Percentiles rank a stretch among this genome's conserved stretches.
These are phyloP conservation scores for Babesia ovata DNA, from an alignment of 169 alveolate species.

Conservation along the genomic window DNA sequence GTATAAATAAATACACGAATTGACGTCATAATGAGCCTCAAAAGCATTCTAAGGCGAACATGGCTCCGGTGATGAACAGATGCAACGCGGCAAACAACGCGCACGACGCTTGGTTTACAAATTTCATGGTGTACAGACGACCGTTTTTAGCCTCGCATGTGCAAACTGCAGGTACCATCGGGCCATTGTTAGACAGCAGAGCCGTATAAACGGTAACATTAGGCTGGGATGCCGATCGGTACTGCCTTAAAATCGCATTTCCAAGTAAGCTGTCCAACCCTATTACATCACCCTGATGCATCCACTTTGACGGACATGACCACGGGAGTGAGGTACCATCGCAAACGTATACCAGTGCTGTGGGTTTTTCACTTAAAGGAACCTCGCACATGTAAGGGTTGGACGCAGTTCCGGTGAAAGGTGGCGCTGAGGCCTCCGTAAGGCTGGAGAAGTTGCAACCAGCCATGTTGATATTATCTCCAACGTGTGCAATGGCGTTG, in stretches of 20 bases:
- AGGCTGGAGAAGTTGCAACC: too few species aligned
- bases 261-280: constrained; percentile 1
- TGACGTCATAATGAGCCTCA: neutral
- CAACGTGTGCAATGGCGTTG: too few species aligned
- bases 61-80: neutral
- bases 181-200: neutral
- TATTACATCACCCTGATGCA: constrained; percentile 2
- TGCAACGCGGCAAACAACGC: neutral
- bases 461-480: too few species aligned
- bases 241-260: neutral
- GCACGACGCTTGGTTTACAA: neutral
- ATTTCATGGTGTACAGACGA: neutral
- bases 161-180: constrained; percentile 1
- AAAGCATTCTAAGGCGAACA: neutral
- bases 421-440: too few species aligned
- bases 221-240: neutral
- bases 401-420: too few species aligned
- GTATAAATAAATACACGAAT: too few species aligned
- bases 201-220: constrained; percentile 9
- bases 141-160: constrained; percentile 23
- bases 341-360: constrained; percentile 1
- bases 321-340: constrained; percentile 27
- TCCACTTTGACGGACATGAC: constrained; percentile 9
- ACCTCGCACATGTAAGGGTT: constrained; percentile 3
- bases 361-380: neutral